These are phyloP conservation scores for Penicillium rolfsii DNA, from an alignment of 2,329 filamentous ascomycete species.

Conservation along the genomic window DNA sequence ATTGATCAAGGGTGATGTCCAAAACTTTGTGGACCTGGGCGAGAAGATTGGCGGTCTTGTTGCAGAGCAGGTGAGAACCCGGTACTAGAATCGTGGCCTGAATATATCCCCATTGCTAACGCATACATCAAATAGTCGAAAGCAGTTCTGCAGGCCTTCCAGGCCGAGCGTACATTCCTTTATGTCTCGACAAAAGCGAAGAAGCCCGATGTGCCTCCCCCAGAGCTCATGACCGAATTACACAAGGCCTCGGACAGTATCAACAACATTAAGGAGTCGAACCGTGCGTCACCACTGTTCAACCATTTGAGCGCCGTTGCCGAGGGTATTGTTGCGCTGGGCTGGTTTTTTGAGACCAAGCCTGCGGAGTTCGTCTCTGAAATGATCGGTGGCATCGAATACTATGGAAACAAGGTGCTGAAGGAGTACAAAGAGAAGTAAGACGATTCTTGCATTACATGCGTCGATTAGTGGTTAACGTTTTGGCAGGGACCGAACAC, in stretches of 20 bases:
- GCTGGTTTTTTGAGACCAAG: constrained; percentile 85
- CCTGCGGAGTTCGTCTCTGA: constrained; percentile 86
- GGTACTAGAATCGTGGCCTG: constrained; percentile 6
- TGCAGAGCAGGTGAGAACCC: constrained; percentile 70
- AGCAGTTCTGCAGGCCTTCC: constrained; percentile 69
- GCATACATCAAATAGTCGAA: constrained; percentile 49
- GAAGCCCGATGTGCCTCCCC: constrained; percentile 78
- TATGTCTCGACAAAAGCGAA: constrained; percentile 87
- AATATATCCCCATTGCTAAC: neutral
- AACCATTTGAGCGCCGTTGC: constrained; percentile 84
- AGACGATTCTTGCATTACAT: constrained; percentile 27
- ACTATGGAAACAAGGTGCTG: constrained; percentile 91
- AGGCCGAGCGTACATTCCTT: constrained; percentile 83
- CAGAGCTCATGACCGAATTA: constrained; percentile 80
- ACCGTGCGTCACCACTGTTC: constrained; percentile 73
- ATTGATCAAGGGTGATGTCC: constrained; percentile 73
- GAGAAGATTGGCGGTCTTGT: constrained; percentile 76
- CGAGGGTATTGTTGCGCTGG: constrained; percentile 85
- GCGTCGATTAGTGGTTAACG: constrained; percentile 24
- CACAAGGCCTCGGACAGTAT: constrained; percentile 80
- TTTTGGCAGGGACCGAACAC: constrained; percentile 67
- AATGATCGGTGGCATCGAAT: constrained; percentile 80
- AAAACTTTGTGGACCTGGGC: constrained; percentile 77
- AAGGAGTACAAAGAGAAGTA: constrained; percentile 86
- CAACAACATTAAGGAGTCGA: constrained; percentile 78